Percentiles rank a stretch among this genome's conserved stretches.
These are phyloP conservation scores for Lepidium africanum DNA, from an alignment of 345 rosid genomes.

Conservation along the genomic window DNA sequence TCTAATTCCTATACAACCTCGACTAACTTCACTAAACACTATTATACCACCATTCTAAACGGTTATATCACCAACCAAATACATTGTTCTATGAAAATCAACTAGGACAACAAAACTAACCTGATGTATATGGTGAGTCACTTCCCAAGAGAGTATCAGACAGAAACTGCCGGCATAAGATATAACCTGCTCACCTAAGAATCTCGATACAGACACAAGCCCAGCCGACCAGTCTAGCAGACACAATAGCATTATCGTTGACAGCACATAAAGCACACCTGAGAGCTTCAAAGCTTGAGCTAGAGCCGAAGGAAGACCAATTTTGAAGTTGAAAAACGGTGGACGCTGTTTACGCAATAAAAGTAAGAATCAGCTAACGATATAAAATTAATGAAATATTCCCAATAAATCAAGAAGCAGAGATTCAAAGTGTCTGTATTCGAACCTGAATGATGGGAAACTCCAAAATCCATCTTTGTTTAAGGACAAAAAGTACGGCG, in stretches of 20 bases:
- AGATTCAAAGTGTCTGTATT: not conserved
- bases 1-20: not conserved
- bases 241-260: conserved; percentile 39
- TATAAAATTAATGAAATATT: not conserved
- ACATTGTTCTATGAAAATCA: not conserved
- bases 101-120: conserved; percentile 30
- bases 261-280: conserved; percentile 34
- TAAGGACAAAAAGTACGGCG: conserved; percentile 38
- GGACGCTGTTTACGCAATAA: conserved; percentile 50
- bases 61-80: not conserved
- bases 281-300: conserved; percentile 57
- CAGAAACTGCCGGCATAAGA: conserved; percentile 50
- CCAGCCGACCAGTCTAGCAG: conserved; percentile 31
- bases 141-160: conserved; percentile 80
- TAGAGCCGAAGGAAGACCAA: conserved; percentile 59
- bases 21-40: not conserved
- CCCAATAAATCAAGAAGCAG: not conserved
- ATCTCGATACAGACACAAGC: conserved; percentile 35
- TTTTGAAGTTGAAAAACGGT: conserved; percentile 78
- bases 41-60: not conserved
- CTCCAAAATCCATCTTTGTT: conserved; percentile 66
- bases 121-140: conserved; percentile 74
- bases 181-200: conserved; percentile 47
- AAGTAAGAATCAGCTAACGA: conserved; percentile 11
- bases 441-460: conserved; percentile 89